Evolutionary conservation across 768 basidiomycete species (phyloP).

Genomic region (Peribolospora baueri): DNA sequence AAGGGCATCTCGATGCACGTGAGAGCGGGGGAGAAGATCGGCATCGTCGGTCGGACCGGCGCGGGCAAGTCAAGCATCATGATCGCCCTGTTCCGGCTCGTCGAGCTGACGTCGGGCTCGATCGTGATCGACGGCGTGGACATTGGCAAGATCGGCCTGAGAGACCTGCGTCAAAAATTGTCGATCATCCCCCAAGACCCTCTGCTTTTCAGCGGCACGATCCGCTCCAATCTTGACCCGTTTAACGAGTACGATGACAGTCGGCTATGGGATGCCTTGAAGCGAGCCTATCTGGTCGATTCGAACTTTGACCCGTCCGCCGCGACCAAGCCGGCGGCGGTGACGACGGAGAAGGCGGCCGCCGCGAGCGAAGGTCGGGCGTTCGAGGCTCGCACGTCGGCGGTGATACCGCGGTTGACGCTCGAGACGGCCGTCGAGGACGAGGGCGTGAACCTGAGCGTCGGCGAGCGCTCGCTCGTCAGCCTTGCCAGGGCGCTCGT

Average conservation of each 20-base stretch:
- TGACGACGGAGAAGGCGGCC: neutral
- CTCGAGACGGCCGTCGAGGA: constrained; percentile 65
- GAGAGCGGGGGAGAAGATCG: constrained; percentile 61
- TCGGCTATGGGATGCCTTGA: constrained; percentile 64
- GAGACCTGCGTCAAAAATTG: constrained; percentile 13
- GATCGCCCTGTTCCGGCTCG: constrained; percentile 42
- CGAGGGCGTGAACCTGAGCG: constrained; percentile 31
- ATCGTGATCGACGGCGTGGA: constrained; percentile 66
- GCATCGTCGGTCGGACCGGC: constrained; percentile 52
- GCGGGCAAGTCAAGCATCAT: constrained; percentile 66
- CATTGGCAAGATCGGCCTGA: constrained; percentile 52
- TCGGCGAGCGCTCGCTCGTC: constrained; percentile 46
- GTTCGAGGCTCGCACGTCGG: constrained; percentile 23
- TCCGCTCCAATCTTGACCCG: constrained; percentile 72
- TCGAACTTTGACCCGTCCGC: constrained; percentile 12
- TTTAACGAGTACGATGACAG: constrained; percentile 59
- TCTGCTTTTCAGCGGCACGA: constrained; percentile 42
- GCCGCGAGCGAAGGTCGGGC: constrained; percentile 19
- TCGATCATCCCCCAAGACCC: constrained; percentile 17
- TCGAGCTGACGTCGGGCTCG: constrained; percentile 48
- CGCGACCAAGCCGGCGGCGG: neutral
- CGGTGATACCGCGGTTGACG: constrained; percentile 32
- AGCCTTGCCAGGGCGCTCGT: constrained; percentile 74
- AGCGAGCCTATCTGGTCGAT: constrained; percentile 59
- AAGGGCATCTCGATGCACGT: constrained; percentile 52